Evolutionary conservation across 2,329 filamentous ascomycete genomes (phyloP), one percentile per base, ranked within the genome.

Genomic region (Trichoderma sp.): DNA sequence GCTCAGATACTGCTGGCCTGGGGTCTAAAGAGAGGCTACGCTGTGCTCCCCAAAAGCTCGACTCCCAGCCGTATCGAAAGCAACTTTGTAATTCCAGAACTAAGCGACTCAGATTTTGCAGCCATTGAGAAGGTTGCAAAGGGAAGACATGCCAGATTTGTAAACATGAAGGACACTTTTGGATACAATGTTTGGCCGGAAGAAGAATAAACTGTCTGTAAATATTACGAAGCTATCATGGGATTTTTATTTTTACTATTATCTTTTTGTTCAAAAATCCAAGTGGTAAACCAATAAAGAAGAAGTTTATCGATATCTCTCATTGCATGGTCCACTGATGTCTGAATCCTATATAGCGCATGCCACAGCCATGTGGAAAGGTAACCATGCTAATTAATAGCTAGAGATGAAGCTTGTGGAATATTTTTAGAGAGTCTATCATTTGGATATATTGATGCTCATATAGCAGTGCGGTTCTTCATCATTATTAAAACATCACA

Each of bases 41-140:
- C 91, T 78, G 94, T 97, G 71, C 95, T 97, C 80, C 94, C 94
- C 80, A 97, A 97, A 89, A 93, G 90, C 71, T 93, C 95, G 75
- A 95, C 90, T 78, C 89, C 91, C 79, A 87, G 87, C 71, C 90
- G 94, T 59, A 95, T 97, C 81, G 88, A 93, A 84, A 90, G 87
- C 77, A 97, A 97, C 88, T 94, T 91, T 12, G 35, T 33, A 16
- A 64, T 72, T 35, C 69, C 69, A 18, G 59, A 72, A 11, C 14
- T 72, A 16, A 64, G 38, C 16, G 69, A 72, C 3, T 29, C 14
- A 1, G 69, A 72, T 18, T 72, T 72, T 31, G 59, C 27, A 24
- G 69, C 59, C 5, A 72, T 72, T 35, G 27, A 72, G n/a, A 41
- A 72, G 16, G 69, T 72, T n/a, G 69, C 69, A 3, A 63, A 72